Base-by-base conservation (phyloP, 192 early-diverging fungal genomes). In the Coemansia asiatica region DNA sequence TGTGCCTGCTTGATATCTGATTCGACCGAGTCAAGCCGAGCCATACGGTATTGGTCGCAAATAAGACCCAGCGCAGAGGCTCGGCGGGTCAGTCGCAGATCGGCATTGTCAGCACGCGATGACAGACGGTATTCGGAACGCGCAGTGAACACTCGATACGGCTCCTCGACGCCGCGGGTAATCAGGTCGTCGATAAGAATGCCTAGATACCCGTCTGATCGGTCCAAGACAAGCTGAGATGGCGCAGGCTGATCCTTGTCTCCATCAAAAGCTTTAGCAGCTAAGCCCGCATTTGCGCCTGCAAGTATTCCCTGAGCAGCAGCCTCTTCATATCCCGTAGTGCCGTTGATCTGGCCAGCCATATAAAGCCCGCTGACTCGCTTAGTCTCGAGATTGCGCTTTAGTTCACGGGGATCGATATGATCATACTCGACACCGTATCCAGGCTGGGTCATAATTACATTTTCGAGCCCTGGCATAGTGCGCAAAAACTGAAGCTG, bases 361-460 rank as follows among this genome's bases (percentile, higher is more conserved):
- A 93, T 76, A 68, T 85, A 93, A 29, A 93, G 69, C 19, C 91
- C 91, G 8, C 64, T 74, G 8, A 93, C 86, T 19, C 91, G 90
- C 68, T 88, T 88, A 2, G 91, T 93, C 83, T 93, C 90, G 23
- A 93, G 63, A 2, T 85, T 91, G 13, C 85, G 85, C 65, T 84
- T 72, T 31, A 93, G 77, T 69, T 93, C 91, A 28, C 91, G 88
- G 8, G 91, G 91, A 68, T 93, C 91, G 9, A 93, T 76, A 61
- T 93, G 87, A 56, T 93, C 91, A 67, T 93, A 93, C 65, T 93
- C 90, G n/a, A 93, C 91, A 28, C 91, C 91, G 63, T 93, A 93
- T 19, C 87, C 89, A 15, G 89, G 88, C 44, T 85, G 83, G 23
- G 88, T 68, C 85, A 93, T 91, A 10, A 61, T 70, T 1, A 91